Evolutionary conservation across 192 early-diverging fungal species (phyloP).

Genomic region (Borealophlyctis nickersoniae): DNA sequence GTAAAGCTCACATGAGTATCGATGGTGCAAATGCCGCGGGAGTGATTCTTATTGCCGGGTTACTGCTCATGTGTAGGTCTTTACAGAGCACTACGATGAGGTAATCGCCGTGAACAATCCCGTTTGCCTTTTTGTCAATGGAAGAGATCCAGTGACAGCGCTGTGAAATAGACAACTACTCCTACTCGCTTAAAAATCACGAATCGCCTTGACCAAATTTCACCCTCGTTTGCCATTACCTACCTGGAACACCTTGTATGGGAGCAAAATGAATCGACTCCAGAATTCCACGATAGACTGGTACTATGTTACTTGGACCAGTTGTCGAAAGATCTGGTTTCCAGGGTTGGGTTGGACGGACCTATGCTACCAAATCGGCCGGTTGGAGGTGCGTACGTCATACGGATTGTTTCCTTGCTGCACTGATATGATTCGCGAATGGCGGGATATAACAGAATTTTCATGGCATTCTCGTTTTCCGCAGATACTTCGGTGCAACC

Average conservation of each 20-base stretch:
- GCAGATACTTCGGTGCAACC: neutral
- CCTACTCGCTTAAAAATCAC: neutral
- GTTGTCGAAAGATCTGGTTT: conserved; percentile 39
- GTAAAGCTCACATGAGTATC: conserved; percentile 27
- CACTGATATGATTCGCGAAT: conserved; percentile 3
- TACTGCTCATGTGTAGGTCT: conserved; percentile 30
- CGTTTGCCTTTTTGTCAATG: no score
- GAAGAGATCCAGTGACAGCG: no score
- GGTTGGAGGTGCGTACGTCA: conserved; percentile 9
- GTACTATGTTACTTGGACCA: conserved; percentile 76
- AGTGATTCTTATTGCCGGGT: neutral
- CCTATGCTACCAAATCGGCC: conserved; percentile 25
- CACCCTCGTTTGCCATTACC: conserved; percentile 61
- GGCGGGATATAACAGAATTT: no score
- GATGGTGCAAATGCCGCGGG: neutral
- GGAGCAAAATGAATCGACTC: conserved; percentile 59
- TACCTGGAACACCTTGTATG: conserved; percentile 83
- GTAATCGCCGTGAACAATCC: no score
- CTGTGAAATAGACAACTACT: neutral
- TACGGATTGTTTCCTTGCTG: conserved; percentile 2
- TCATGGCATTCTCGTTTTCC: neutral
- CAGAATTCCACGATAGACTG: conserved; percentile 77
- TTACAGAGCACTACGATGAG: conserved; percentile 48
- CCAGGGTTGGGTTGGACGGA: conserved; percentile 12
- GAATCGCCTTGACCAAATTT: conserved; percentile 55